A percentile compares a stretch with the other conserved stretches of the same genome.
Conservation (phyloP, 176 grass and related monocot genomes). For the sorghum (Sorghum bicolor) region DNA sequence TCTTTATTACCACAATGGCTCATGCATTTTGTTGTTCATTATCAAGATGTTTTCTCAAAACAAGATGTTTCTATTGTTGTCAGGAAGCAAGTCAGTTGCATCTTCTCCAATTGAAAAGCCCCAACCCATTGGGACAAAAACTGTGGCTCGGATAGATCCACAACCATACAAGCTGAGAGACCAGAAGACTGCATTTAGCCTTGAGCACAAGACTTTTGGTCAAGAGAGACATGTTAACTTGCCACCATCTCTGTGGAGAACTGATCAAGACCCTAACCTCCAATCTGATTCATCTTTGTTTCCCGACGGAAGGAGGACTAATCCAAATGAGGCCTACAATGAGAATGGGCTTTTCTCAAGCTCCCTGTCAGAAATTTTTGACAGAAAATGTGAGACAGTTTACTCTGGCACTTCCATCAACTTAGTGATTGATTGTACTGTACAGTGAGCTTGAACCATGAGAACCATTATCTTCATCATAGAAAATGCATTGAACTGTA, state of each 20-base stretch:
- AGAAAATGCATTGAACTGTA: constrained; percentile 23
- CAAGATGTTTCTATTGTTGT: constrained; percentile 34
- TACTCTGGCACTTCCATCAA: constrained; percentile 11
- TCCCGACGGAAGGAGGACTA: constrained; percentile 30
- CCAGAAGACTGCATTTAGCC: constrained; percentile 54
- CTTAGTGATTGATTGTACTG: neutral
- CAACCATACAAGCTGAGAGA: constrained; percentile 45
- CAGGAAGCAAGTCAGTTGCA: constrained; percentile 65
- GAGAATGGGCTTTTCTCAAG: constrained; percentile 74
- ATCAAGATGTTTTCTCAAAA: constrained; percentile 25
- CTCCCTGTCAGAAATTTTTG: constrained; percentile 71
- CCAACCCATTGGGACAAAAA: constrained; percentile 56
- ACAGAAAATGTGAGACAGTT: constrained; percentile 62
- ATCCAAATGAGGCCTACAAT: constrained; percentile 48
- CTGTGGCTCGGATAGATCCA: constrained; percentile 28
- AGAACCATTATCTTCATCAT: neutral
- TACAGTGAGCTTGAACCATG: neutral
- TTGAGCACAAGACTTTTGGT: constrained; percentile 53
- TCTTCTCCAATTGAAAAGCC: constrained; percentile 64
- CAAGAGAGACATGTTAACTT: constrained; percentile 55
- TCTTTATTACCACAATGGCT: constrained; percentile 19
- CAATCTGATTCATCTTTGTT: constrained; percentile 56
- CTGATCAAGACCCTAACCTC: constrained; percentile 41
- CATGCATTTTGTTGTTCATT: constrained; percentile 21
- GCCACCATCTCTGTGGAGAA: constrained; percentile 37